Evolutionary conservation across 192 early-diverging fungal species (phyloP), one percentile per base, ranked within the genome.

Genomic region (Linnemannia elongata): DNA sequence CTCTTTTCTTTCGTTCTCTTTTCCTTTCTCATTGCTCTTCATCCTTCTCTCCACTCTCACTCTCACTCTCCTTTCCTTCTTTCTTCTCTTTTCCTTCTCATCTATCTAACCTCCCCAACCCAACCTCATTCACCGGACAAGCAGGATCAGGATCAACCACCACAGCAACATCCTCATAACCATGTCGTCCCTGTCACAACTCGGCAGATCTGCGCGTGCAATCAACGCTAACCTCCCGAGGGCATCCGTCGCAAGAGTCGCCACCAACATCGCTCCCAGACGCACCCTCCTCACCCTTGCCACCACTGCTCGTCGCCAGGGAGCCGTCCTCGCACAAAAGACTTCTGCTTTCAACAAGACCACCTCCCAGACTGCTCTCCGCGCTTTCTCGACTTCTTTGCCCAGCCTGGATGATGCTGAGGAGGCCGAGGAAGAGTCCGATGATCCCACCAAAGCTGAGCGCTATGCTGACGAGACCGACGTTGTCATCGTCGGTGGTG

Each of bases 401-500:
- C 85, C 79, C 42, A 73, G 79, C 15, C 49, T 87, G 70, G 71
- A 77, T 70, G 81, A 42, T 30, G 38, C 54, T 36, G 79, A 80
- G 15, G 85, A 86, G 44, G 55, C 78, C 49, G 89, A 89, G n/a
- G 80, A 90, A 4, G 85, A 83, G 17, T 89, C 88, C 13, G 90
- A 94, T 63, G 90, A 92, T 60, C 90, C 90, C 17, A 88, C 88
- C 35, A 80, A 84, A n/a, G 91, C 87, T 24, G 92, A 94, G 76
- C 92, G 93, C 27, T 94, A 92, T 82, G 93, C 89, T 1, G 97
- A 98, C 81, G 97, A 98, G 70, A 96, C 97, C 45, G 98, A 99
- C 77, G 97, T 99, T 1, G 96, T 96, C 38, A 98, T 99, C 80
- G 95, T 99, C 39, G 98, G 98, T 41, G 98, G 92, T 49, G 98